Evolutionary conservation across 208 protist genomes (phyloP), one percentile per base, ranked within the genome.

Genomic region (Novymonas esmeraldas): DNA sequence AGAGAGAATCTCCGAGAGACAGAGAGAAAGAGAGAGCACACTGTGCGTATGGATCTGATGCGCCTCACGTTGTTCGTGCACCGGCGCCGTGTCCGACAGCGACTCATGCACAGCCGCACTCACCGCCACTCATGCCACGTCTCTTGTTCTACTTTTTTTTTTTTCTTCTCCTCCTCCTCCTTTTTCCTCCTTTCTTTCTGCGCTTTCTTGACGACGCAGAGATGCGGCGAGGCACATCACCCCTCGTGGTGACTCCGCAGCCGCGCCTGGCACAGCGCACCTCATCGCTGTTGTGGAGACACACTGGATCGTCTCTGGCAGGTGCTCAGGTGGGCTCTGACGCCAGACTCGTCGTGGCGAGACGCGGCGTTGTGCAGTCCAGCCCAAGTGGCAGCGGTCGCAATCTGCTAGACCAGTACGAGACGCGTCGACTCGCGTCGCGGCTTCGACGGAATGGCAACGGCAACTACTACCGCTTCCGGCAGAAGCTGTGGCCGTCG

Each of bases 401-500:
- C 44, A 90, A 72, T 34, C 46, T 82, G 22, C 36, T 95, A 5
- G 85, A 95, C 55, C 81, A 87, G 57, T 93, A 88, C 74, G 75
- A 89, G 34, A 80, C 84, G 39, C 56, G 70, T 11, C 39, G 80
- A 28, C 72, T 79, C 0, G 48, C 71, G 0, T 31, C 64, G 6
- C 68, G 78, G 24, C 82, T 95, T 31, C 52, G 70, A 5, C 69
- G 60, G 18, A 93, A 95, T 68, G 44, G 68, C 7, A 70, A 79
- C 26, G 90, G 84, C 14, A 95, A 95, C 57, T 91, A 85, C 64
- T 95, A 95, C 61, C 82, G 90, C 2, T 85, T 82, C 22, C 85
- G 89, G 28, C 90, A 91, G 56, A 86, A 85, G 64, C 78, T 95
- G 24, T 95, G 87, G 85, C 85, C 80, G 18, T 83, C 72, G 50